Conservation (phyloP, 2,329 filamentous ascomycete species). For the Acephala macrosclerotiorum region DNA sequence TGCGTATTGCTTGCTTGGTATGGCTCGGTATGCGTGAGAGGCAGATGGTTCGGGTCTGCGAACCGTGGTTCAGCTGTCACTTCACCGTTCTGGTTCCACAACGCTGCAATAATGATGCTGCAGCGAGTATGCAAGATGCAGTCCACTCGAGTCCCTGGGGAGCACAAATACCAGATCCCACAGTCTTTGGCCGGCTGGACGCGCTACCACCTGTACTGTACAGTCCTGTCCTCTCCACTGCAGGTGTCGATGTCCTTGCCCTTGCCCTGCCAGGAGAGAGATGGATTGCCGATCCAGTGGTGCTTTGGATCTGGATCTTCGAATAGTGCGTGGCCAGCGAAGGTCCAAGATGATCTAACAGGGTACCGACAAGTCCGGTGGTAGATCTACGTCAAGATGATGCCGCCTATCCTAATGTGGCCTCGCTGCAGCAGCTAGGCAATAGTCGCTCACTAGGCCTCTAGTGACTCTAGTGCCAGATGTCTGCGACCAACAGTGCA, state of each 20-base stretch:
- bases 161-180: neutral
- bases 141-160: neutral
- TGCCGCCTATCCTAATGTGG: constrained; percentile 21
- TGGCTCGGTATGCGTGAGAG: too few species aligned
- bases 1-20: neutral
- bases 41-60: neutral
- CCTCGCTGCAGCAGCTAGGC: neutral
- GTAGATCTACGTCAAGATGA: constrained; percentile 31
- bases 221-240: neutral
- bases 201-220: neutral
- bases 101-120: neutral
- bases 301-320: constrained; percentile 29
- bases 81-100: too few species aligned
- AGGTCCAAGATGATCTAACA: constrained; percentile 20
- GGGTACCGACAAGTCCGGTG: constrained; percentile 17
- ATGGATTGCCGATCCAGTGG: constrained; percentile 22
- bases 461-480: constrained; percentile 17
- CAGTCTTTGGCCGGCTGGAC: neutral
- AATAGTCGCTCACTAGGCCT: neutral
- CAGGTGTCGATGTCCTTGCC: neutral
- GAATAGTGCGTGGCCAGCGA: constrained; percentile 19
- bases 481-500: constrained; percentile 22
- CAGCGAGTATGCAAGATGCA: neutral
- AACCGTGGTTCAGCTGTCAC: neutral
- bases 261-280: constrained; percentile 8